These are phyloP conservation scores for Blastocystis hominis DNA, from an alignment of 352 stramenopile species.

Conservation along the genomic window DNA sequence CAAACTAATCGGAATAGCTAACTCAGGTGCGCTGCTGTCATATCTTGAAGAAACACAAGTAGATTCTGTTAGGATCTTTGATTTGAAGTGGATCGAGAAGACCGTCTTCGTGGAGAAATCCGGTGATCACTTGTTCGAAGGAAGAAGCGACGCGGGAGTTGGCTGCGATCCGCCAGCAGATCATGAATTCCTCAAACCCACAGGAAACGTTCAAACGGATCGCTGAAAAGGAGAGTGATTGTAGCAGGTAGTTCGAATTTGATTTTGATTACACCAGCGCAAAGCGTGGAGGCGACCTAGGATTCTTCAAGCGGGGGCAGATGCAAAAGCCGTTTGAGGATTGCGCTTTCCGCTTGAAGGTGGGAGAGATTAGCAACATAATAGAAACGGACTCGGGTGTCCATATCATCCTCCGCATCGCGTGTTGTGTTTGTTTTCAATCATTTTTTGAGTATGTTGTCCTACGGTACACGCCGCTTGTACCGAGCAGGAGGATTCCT, in stretches of 20 bases:
- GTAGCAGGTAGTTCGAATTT: slow-evolving; percentile 67
- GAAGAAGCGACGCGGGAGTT: slow-evolving; percentile 71
- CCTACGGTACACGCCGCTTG: neutral
- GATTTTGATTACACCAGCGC: slow-evolving; percentile 62
- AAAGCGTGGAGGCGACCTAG: slow-evolving; percentile 79
- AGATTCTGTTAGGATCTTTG: neutral
- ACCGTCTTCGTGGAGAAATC: slow-evolving; percentile 75
- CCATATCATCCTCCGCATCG: slow-evolving; percentile 86
- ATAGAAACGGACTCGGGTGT: slow-evolving; percentile 87
- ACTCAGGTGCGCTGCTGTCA: slow-evolving; percentile 66
- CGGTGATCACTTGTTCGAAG: slow-evolving; percentile 75
- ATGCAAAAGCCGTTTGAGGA: slow-evolving; percentile 83
- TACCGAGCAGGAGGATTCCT: neutral
- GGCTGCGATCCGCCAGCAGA: slow-evolving; percentile 72
- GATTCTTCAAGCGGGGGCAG: slow-evolving; percentile 75
- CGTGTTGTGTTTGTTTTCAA: neutral
- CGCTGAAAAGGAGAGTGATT: slow-evolving; percentile 76
- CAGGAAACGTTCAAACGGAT: slow-evolving; percentile 61
- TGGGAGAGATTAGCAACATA: slow-evolving; percentile 82
- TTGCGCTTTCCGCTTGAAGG: slow-evolving; percentile 77
- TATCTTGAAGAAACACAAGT: slow-evolving; percentile 75
- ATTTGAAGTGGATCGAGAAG: slow-evolving; percentile 66
- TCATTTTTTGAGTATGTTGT: neutral
- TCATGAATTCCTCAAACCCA: slow-evolving; percentile 59
- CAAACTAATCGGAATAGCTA: neutral